Evolutionary conservation across 345 rosid species (phyloP).

Genomic region (Brassica carinata): DNA sequence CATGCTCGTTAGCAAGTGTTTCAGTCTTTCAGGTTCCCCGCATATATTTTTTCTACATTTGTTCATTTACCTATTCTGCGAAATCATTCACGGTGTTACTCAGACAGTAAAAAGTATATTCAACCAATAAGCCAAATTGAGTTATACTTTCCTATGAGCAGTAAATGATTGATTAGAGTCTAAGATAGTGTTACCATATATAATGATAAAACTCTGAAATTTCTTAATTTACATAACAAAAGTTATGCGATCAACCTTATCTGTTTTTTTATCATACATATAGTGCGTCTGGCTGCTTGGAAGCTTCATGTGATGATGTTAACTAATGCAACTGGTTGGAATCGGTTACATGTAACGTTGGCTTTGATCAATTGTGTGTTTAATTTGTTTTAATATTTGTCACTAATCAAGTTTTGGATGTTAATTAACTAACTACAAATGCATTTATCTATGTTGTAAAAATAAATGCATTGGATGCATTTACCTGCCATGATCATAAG

Average conservation of each 20-base stretch:
- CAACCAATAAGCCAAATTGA: neutral
- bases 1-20: conserved; percentile 31
- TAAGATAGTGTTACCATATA: neutral
- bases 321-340: neutral
- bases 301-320: conserved; percentile 13
- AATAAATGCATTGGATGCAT: neutral
- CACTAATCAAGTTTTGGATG: conserved; percentile 5
- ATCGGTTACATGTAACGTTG: conserved; percentile 1
- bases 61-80: neutral
- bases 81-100: neutral
- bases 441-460: neutral
- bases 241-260: neutral
- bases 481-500: conserved; percentile 18
- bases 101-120: conserved; percentile 2
- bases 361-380: neutral
- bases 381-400: conserved; percentile 2
- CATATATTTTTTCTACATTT: neutral
- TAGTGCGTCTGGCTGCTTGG: neutral
- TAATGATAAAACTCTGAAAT: neutral
- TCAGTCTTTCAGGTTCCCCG: conserved; percentile 29
- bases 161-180: neutral
- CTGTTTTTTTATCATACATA: neutral
- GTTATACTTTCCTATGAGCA: neutral
- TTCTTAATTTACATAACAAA: neutral
- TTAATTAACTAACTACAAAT: neutral